A percentile compares a stretch with the other conserved stretches of the same genome.
Evolutionary conservation across 2,329 filamentous ascomycete genomes (phyloP).

Genomic region (Penicillium sp.): DNA sequence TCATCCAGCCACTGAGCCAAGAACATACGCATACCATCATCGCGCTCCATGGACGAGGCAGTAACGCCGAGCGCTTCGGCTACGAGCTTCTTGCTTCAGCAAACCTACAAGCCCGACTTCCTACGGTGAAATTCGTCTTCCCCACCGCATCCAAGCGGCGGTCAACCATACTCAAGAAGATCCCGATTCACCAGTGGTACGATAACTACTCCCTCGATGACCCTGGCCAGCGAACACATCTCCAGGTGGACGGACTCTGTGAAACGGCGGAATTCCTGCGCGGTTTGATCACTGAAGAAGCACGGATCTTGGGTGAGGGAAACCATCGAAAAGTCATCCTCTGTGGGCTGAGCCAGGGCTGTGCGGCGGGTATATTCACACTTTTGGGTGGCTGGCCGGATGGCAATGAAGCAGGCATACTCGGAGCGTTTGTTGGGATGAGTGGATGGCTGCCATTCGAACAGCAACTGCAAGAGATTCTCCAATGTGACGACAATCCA

Average conservation of each 20-base stretch:
- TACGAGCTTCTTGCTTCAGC: constrained; percentile 30
- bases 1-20: neutral
- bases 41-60: constrained; percentile 12
- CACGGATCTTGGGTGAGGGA: constrained; percentile 22
- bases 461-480: neutral
- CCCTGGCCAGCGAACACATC: constrained; percentile 41
- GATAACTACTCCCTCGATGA: constrained; percentile 46
- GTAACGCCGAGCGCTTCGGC: constrained; percentile 42
- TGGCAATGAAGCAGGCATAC: neutral
- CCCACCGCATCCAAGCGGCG: constrained; percentile 50
- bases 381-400: constrained; percentile 38
- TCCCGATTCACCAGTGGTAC: constrained; percentile 53
- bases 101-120: constrained; percentile 14
- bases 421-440: neutral
- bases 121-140: constrained; percentile 50
- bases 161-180: constrained; percentile 44
- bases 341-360: constrained; percentile 55
- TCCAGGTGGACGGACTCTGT: constrained; percentile 47
- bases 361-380: constrained; percentile 46
- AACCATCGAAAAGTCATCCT: constrained; percentile 46
- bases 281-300: constrained; percentile 37
- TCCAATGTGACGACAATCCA: neutral
- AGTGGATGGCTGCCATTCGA: neutral
- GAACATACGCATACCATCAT: constrained; percentile 16
- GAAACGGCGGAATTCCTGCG: constrained; percentile 42